Base-by-base conservation (phyloP, 176 grass and related monocot genomes). In the Carex scoparia region DNA sequence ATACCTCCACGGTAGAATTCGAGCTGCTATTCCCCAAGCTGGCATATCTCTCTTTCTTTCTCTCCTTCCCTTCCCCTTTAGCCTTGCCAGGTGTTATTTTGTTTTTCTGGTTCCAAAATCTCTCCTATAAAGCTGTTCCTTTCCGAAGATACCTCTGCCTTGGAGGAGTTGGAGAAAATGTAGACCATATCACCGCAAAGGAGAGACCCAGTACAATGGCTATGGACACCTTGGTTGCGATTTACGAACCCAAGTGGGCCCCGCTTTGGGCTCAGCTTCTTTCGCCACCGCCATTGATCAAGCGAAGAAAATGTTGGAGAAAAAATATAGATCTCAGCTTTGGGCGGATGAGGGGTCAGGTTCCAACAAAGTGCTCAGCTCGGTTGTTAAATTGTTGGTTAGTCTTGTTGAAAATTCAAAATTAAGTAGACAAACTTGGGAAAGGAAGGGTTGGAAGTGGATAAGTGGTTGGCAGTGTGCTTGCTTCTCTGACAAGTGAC, bases 181-280 rank as follows among this genome's bases (percentile, higher is more conserved):
- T 71, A 79, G 89, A 91, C 95, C 95, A 94, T 55, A 90, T 84
- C 83, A 93, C 81, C 73, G 85, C 86, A 87, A 93, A 98, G 78
- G 88, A 91, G 77, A 98, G 89, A n/a, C 91, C 95, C 82, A 98
- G 84, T 35, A 92, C 79, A 87, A 94, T 85, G 61, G 90, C 92
- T 64, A 98, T 88, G 49, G 76, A 63, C 58, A 98, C 95, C 87
- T 94, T 98, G 75, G 88, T 89, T 23, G 23, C 23, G 23, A 23
- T 23, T 23, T 61, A 30, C 88, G 83, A 98, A 90, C 35, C 89
- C 89, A 87, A 98, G 79, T 68, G 92, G 88, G 48, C 86, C 86
- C 69, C 86, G 86, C 75, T 89, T 88, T 46, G 88, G 85, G 42
- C 72, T 86, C 63, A 63, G 89, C 42, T 84, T 84, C 49, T 65